Evolutionary conservation across 73 alveolate genomes (phyloP), one percentile per base, ranked within the genome.

Genomic region (Paramecium sexaurelia): DNA sequence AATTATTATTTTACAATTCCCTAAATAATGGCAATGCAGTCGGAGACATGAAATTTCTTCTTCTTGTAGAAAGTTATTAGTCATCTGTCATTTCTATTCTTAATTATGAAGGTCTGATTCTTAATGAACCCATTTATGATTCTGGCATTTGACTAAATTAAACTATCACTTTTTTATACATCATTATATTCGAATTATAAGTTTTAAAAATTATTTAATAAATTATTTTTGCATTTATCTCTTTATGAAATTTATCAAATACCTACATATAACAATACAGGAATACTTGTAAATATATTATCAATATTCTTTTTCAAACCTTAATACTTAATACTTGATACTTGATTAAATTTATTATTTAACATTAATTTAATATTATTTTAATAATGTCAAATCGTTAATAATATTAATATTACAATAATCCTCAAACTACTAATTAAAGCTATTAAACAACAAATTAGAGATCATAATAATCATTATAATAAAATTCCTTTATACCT

Each of bases 81-180:
- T 78, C 90, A 39, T 78, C 83, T 11, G 83, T 41, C 40, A 29
- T 40, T 40, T 78, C 90, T 37, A 78, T 78, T 78, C 55, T 29
- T 40, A 78, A 26, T 43, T 78, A n/a, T 7, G 90, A 78, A 24
- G 90, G 90, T 33, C 90, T 37, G 75, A 78, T 78, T 78, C 90
- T 78, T 5, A 43, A 32, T 29, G 90, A 78, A 26, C 90, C 90
- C 43, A 29, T 29, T 43, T 78, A 41, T 24, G 90, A 78, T 43
- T 78, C 90, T 40, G 90, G 90, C 73, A 78, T 41, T 78, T 78
- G 17, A 17, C 86, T 71, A 61, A 32, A 32, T 26, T 10, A 7
- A 17, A 17, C 67, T 51, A 51, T 51, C 67, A 51, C 6, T 51
- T 51, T 2, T 51, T 51, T 26, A 51, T 51, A 51, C 67, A 51